Percentiles rank a stretch among this genome's conserved stretches.
Conservation (phyloP, 257 asterid species). For the Linaria vulgaris region DNA sequence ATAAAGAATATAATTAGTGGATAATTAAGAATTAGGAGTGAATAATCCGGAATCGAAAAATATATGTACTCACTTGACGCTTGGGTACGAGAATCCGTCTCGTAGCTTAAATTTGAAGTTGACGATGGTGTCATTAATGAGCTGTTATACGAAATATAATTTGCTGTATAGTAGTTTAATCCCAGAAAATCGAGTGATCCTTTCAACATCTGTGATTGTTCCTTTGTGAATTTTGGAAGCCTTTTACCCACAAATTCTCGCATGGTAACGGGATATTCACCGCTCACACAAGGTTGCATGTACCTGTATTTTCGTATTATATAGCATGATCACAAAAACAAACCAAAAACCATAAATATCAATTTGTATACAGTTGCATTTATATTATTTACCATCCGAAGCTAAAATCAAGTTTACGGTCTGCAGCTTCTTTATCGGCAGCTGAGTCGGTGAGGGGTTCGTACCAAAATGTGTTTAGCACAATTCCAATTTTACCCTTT, state of each 20-base stretch:
- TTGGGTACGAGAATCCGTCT: constrained; percentile 22
- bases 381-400: constrained; percentile 25
- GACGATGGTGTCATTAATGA: neutral
- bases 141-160: constrained; percentile 12
- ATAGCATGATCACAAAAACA: neutral
- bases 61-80: no score
- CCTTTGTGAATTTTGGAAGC: constrained; percentile 24
- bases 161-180: constrained; percentile 21
- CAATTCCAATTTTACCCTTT: constrained; percentile 27
- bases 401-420: constrained; percentile 17
- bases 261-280: constrained; percentile 24
- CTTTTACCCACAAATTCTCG: constrained; percentile 18
- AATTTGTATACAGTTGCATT: no score
- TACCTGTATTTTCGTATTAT: constrained; percentile 10
- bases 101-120: constrained; percentile 14
- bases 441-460: constrained; percentile 6
- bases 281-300: constrained; percentile 25
- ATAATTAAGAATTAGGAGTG: no score
- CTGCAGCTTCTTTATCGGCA: constrained; percentile 16
- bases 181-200: constrained; percentile 28
- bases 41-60: no score
- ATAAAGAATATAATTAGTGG: no score
- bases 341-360: neutral
- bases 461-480: constrained; percentile 21
- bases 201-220: constrained; percentile 18